phyloP scores from a whole-genome alignment of 2,329 filamentous ascomycete genomes.

The Aspergillus ustus region DNA sequence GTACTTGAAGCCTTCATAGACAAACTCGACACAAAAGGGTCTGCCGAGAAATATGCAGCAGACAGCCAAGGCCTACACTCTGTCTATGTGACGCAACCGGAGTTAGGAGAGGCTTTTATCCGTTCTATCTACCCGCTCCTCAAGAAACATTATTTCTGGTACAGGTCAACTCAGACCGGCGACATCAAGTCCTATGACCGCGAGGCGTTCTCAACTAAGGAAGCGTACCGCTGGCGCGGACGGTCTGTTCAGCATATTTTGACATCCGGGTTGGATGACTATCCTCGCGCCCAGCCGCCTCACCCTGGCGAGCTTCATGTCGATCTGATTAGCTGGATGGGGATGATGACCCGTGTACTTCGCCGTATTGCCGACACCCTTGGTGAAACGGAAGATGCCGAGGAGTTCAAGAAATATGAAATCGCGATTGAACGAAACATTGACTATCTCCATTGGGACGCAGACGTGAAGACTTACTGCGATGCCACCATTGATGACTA shows the following conservation, averaged over 20 bases:
- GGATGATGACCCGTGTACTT: conserved; percentile 90
- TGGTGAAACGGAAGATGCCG: conserved; percentile 75
- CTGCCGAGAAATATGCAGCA: conserved; percentile 29
- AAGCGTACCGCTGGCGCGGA: conserved; percentile 94
- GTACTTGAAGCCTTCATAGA: conserved; percentile 83
- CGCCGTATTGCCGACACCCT: conserved; percentile 77
- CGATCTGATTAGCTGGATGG: conserved; percentile 95
- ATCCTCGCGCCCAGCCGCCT: conserved; percentile 89
- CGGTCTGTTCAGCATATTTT: conserved; percentile 84
- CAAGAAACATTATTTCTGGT: conserved; percentile 91
- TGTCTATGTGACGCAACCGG: conserved; percentile 69
- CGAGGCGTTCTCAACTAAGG: conserved; percentile 82
- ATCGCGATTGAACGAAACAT: conserved; percentile 83
- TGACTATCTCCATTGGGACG: conserved; percentile 90
- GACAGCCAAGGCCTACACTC: conserved; percentile 57
- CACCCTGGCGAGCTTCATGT: conserved; percentile 95
- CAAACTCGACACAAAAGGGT: conserved; percentile 64
- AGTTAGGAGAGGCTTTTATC: conserved; percentile 72
- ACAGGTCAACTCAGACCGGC: conserved; percentile 86
- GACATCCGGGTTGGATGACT: conserved; percentile 94
- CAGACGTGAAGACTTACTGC: conserved; percentile 80
- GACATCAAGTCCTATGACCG: conserved; percentile 92
- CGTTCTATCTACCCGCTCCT: conserved; percentile 82
- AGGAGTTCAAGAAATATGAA: conserved; percentile 72
- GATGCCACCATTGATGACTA: conserved; percentile 95